These are phyloP conservation scores for Diaporthe velutina DNA, from an alignment of 2,329 filamentous ascomycete species.

Conservation along the genomic window DNA sequence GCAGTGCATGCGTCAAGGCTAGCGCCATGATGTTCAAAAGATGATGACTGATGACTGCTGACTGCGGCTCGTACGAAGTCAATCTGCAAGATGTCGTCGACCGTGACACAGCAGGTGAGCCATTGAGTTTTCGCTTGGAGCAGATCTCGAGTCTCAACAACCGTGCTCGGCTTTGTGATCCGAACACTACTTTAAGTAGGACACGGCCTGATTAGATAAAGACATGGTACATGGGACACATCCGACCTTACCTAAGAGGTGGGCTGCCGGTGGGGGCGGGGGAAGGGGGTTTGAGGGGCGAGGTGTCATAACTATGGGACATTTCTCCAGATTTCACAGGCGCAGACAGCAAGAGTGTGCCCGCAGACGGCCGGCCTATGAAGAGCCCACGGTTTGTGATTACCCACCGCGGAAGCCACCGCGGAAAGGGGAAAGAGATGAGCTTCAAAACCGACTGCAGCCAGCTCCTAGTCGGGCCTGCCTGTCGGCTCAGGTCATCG, in stretches of 20 bases:
- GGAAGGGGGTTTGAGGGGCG: too few species aligned
- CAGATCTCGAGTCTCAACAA: not conserved
- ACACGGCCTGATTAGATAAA: not conserved
- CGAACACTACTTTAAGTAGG: not conserved
- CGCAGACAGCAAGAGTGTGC: not conserved
- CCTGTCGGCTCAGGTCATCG: slow-evolving; percentile 18
- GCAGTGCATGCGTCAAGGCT: not conserved
- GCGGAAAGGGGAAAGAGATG: not conserved
- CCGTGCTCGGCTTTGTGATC: not conserved
- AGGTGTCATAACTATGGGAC: too few species aligned
- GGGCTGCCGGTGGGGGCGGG: slow-evolving; percentile 1
- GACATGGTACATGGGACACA: not conserved
- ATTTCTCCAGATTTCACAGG: not conserved
- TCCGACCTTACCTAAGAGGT: too few species aligned
- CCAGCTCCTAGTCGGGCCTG: not conserved
- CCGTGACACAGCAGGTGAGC: not conserved
- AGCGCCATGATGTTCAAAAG: not conserved
- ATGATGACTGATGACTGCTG: not conserved
- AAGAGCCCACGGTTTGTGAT: slow-evolving; percentile 1
- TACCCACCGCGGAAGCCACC: slow-evolving; percentile 13
- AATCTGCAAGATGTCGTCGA: slow-evolving; percentile 11
- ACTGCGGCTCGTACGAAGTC: not conserved
- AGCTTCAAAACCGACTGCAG: not conserved
- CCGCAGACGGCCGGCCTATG: not conserved
- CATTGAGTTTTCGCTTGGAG: slow-evolving; percentile 16